Evolutionary conservation across 2,329 filamentous ascomycete species (phyloP).

Genomic region (Pseudocercospora crystallina): DNA sequence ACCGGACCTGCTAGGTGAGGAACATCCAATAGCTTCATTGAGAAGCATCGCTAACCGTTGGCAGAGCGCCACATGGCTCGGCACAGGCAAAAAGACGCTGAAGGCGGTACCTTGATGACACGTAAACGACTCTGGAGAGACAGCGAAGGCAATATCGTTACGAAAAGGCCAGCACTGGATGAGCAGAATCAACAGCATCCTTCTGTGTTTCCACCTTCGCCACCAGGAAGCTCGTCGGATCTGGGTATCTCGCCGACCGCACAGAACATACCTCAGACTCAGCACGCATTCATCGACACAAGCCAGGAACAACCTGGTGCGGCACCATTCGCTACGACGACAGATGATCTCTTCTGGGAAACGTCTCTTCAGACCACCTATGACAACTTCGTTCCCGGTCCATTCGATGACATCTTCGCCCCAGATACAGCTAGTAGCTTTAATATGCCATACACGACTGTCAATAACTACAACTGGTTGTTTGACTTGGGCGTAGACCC

Average conservation of each 20-base stretch:
- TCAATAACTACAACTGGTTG: slow-evolving; percentile 63
- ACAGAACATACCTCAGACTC: slow-evolving; percentile 19
- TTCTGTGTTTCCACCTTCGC: slow-evolving; percentile 13
- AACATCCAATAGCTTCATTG: neutral
- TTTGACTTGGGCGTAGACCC: slow-evolving; percentile 48
- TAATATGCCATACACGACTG: slow-evolving; percentile 63
- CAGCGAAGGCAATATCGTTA: slow-evolving; percentile 53
- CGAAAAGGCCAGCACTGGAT: slow-evolving; percentile 37
- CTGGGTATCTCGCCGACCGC: slow-evolving; percentile 21
- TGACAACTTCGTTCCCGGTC: neutral
- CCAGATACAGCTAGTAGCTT: slow-evolving; percentile 64
- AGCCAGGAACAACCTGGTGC: neutral
- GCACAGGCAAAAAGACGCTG: slow-evolving; percentile 55
- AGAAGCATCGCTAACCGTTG: slow-evolving; percentile 11
- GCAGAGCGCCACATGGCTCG: slow-evolving; percentile 59
- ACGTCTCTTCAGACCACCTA: slow-evolving; percentile 1
- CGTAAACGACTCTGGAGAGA: slow-evolving; percentile 59
- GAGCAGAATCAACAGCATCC: neutral
- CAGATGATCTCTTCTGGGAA: slow-evolving; percentile 22
- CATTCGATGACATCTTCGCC: slow-evolving; percentile 58
- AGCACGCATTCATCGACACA: neutral
- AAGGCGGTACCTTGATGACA: slow-evolving; percentile 56
- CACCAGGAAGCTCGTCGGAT: slow-evolving; percentile 16
- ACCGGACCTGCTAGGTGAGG: slow-evolving; percentile 57
- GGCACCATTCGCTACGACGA: neutral